phyloP scores from a whole-genome alignment of 2,329 filamentous ascomycete genomes.

The Epichloe brachyelytri region DNA sequence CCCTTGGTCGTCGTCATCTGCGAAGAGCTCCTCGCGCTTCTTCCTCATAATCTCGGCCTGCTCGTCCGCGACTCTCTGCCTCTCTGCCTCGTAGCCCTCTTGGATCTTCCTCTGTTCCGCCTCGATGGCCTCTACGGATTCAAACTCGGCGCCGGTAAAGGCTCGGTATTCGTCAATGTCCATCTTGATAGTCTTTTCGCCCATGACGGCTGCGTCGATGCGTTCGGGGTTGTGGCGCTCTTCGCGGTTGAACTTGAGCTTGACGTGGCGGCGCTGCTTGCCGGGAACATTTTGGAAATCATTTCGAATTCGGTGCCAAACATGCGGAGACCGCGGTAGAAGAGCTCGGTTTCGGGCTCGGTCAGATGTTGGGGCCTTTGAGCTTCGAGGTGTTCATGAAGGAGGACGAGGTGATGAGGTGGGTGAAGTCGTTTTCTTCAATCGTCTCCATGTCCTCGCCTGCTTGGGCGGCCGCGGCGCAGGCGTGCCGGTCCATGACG shows the following conservation, averaged over 20 bases:
- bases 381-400: constrained; percentile 50
- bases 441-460: constrained; percentile 46
- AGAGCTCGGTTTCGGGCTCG: constrained; percentile 56
- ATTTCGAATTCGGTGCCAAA: constrained; percentile 78
- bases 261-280: constrained; percentile 60
- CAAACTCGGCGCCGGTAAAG: constrained; percentile 39
- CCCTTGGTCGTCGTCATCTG: constrained; percentile 25
- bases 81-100: constrained; percentile 32
- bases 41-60: constrained; percentile 33
- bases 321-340: constrained; percentile 62
- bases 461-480: constrained; percentile 36
- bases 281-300: constrained; percentile 63
- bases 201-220: constrained; percentile 51
- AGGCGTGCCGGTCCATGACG: constrained; percentile 54
- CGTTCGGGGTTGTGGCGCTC: constrained; percentile 52
- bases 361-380: constrained; percentile 53
- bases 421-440: constrained; percentile 69
- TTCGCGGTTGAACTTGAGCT: constrained; percentile 72
- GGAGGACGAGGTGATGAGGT: constrained; percentile 53
- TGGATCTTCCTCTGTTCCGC: constrained; percentile 38
- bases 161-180: constrained; percentile 48
- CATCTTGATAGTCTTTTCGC: constrained; percentile 43
- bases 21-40: constrained; percentile 37
- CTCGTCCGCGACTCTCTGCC: constrained; percentile 30
- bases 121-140: constrained; percentile 41